These are phyloP conservation scores for Yamadazyma phyllophila DNA, from an alignment of 805 yeast species.

Conservation along the genomic window DNA sequence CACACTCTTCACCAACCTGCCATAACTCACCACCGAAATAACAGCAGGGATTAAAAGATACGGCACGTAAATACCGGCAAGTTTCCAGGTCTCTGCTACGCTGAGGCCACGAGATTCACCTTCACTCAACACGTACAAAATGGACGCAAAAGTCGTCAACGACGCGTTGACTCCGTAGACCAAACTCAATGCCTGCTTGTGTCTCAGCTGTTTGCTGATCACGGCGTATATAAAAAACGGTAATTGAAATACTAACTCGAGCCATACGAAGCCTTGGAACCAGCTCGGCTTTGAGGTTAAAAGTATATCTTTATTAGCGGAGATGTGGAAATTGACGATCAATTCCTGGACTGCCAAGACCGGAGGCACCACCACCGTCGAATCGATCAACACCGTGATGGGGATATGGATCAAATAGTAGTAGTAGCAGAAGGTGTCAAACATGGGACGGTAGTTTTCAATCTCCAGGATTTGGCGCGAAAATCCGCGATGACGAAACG, in stretches of 20 bases:
- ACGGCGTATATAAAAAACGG: slow-evolving; percentile 57
- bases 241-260: slow-evolving; percentile 74
- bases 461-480: no score
- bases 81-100: slow-evolving; percentile 34
- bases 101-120: slow-evolving; percentile 40
- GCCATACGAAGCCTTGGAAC: slow-evolving; percentile 66
- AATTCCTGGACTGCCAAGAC: slow-evolving; percentile 47
- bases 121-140: slow-evolving; percentile 44
- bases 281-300: slow-evolving; percentile 61
- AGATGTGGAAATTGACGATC: slow-evolving; percentile 59
- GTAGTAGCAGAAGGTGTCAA: slow-evolving; percentile 46
- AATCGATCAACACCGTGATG: slow-evolving; percentile 72
- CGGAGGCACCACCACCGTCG: slow-evolving; percentile 66
- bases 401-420: slow-evolving; percentile 69
- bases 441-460: not conserved
- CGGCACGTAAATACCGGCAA: slow-evolving; percentile 63
- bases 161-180: slow-evolving; percentile 80
- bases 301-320: slow-evolving; percentile 69
- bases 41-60: slow-evolving; percentile 62
- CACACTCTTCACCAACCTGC: not conserved
- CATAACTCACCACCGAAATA: slow-evolving; percentile 44
- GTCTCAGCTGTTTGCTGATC: slow-evolving; percentile 5
- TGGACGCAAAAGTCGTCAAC: slow-evolving; percentile 73
- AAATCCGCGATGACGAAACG: not conserved
- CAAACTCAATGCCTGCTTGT: slow-evolving; percentile 13